phyloP scores from a whole-genome alignment of 2,329 filamentous ascomycete genomes.

The Triangularia verruculosa region DNA sequence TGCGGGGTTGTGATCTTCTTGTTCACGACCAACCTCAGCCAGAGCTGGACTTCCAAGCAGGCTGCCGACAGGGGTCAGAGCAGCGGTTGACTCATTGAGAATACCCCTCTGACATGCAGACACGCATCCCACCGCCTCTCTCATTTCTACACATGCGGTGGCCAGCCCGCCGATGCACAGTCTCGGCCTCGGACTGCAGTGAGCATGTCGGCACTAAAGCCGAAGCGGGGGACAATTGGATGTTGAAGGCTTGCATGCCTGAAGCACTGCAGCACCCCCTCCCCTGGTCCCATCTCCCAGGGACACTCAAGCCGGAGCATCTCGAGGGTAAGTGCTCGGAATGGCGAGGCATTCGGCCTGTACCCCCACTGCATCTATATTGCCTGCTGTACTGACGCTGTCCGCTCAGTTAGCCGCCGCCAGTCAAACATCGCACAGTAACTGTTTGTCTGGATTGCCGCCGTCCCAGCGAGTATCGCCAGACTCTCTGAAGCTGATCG shows the following conservation, averaged over 20 bases:
- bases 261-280: conserved; percentile 3
- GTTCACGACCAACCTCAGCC: not conserved
- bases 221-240: not conserved
- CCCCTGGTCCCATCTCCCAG: not conserved
- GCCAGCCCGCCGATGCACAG: conserved; percentile 1
- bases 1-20: not conserved
- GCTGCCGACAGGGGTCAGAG: not conserved
- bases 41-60: not conserved
- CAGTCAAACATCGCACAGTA: conserved; percentile 7
- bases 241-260: conserved; percentile 11
- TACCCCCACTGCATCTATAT: not conserved
- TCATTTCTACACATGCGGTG: conserved; percentile 12
- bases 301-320: not conserved
- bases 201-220: conserved; percentile 6
- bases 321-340: not conserved
- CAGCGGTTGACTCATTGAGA: not conserved
- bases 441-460: conserved; percentile 17
- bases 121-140: conserved; percentile 7
- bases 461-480: conserved; percentile 1
- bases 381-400: not conserved
- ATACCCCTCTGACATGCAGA: conserved; percentile 3
- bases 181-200: conserved; percentile 1
- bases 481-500: conserved; percentile 1
- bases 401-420: conserved; percentile 15
- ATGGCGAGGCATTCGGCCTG: not conserved